phyloP scores from a whole-genome alignment of 2,329 filamentous ascomycete genomes.

The Trichoderma hamatum region DNA sequence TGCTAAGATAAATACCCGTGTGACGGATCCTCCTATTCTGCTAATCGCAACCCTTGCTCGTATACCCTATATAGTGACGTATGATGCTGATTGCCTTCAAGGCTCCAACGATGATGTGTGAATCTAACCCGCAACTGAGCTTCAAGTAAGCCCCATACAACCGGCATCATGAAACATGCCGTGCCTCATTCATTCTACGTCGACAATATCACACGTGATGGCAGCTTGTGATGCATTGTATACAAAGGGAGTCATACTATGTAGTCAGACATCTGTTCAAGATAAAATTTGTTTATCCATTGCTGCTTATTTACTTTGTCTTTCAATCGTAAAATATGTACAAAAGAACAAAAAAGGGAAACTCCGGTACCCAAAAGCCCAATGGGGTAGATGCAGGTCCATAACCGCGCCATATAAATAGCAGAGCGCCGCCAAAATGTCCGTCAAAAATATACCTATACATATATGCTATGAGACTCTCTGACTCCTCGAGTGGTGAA shows the following conservation, averaged over 20 bases:
- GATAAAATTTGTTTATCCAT: not conserved
- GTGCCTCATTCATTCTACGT: not conserved
- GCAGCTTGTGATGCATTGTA: not conserved
- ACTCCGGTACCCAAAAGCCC: not conserved
- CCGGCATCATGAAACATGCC: not conserved
- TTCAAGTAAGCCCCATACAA: not conserved
- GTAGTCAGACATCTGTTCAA: not conserved
- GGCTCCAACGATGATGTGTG: not conserved
- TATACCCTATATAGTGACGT: not conserved
- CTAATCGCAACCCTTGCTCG: not conserved
- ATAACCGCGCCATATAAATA: not conserved
- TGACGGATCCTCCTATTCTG: not conserved
- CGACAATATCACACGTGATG: not conserved
- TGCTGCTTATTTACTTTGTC: not conserved
- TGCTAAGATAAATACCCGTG: not conserved
- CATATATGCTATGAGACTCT: conserved; percentile 12
- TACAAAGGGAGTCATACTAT: not conserved
- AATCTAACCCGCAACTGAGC: not conserved
- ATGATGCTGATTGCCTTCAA: not conserved
- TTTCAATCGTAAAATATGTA: not conserved
- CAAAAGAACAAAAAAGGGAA: not conserved
- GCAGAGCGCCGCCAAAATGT: conserved; percentile 5
- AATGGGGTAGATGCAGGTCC: not conserved
- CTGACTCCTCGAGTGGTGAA: conserved; percentile 31
- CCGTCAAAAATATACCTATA: not conserved